These are phyloP conservation scores for Arthromyces matolae DNA, from an alignment of 768 basidiomycete genomes.

Conservation along the genomic window DNA sequence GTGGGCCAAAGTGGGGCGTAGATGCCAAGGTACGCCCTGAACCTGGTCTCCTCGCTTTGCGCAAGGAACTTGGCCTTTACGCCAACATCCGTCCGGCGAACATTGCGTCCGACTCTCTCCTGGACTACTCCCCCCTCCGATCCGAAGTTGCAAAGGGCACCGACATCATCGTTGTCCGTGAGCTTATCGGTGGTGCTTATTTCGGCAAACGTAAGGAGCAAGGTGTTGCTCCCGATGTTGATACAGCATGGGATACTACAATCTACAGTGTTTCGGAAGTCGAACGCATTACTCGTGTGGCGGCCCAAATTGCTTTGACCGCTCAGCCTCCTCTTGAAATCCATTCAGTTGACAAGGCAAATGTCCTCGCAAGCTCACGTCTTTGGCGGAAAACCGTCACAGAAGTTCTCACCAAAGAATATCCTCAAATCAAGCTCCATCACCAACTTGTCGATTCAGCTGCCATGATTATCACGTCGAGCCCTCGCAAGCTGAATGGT, in stretches of 20 bases:
- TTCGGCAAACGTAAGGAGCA: conserved; percentile 93
- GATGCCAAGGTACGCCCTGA: conserved; percentile 87
- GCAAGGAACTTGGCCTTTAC: conserved; percentile 92
- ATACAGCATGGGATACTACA: conserved; percentile 89
- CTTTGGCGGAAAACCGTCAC: conserved; percentile 93
- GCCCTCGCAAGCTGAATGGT: conserved; percentile 90
- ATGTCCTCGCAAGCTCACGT: conserved; percentile 92
- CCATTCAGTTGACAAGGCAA: conserved; percentile 97
- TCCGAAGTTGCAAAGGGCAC: conserved; percentile 78
- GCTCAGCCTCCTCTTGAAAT: conserved; percentile 82
- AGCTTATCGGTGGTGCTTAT: conserved; percentile 95
- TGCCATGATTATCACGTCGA: conserved; percentile 90
- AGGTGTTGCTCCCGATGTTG: conserved; percentile 55
- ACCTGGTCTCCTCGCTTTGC: conserved; percentile 79
- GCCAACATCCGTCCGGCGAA: conserved; percentile 98
- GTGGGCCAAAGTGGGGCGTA: conserved; percentile 99
- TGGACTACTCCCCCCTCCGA: conserved; percentile 86
- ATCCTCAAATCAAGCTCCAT: conserved; percentile 81
- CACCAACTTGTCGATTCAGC: conserved; percentile 96
- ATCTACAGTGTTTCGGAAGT: conserved; percentile 90
- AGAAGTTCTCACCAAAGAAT: conserved; percentile 80
- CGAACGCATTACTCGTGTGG: conserved; percentile 91
- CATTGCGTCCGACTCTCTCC: conserved; percentile 87
- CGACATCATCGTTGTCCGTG: conserved; percentile 91
- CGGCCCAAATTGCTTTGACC: conserved; percentile 85